These are phyloP conservation scores for Tricholoma sp. DNA, from an alignment of 768 basidiomycete species.

Conservation along the genomic window DNA sequence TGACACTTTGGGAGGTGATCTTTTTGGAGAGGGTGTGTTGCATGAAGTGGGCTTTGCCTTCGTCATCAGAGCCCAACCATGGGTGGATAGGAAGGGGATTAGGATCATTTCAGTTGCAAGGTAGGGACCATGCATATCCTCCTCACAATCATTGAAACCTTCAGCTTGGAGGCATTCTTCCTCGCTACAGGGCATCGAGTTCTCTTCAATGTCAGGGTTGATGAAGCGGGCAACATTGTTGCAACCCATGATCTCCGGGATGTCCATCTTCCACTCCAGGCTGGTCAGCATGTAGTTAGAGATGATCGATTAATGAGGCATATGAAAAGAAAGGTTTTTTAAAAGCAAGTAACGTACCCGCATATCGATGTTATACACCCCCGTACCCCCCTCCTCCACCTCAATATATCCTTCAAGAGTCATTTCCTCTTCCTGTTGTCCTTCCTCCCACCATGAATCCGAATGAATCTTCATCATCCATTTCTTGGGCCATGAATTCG, in stretches of 20 bases:
- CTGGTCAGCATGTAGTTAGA: conserved; percentile 86
- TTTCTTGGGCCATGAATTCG: too few relatives aligned
- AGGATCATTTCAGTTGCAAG: too few relatives aligned
- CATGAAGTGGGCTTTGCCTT: conserved; percentile 68
- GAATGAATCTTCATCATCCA: too few relatives aligned
- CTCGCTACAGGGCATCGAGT: conserved; percentile 95
- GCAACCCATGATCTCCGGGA: conserved; percentile 96
- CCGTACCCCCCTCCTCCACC: conserved; percentile 83
- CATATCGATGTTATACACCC: conserved; percentile 86
- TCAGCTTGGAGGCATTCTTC: conserved; percentile 92
- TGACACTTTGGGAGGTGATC: conserved; percentile 68
- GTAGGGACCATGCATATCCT: too few relatives aligned
- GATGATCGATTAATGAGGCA: conserved; percentile 32
- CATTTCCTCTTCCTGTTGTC: too few relatives aligned
- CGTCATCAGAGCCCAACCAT: conserved; percentile 69
- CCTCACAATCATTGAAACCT: conserved; percentile 93
- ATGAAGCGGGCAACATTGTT: conserved; percentile 99
- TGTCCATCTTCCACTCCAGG: too few relatives aligned
- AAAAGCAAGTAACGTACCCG: conserved; percentile 53
- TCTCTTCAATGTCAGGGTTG: conserved; percentile 95
- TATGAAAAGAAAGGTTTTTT: background rate
- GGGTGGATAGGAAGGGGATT: background rate
- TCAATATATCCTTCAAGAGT: conserved; percentile 82
- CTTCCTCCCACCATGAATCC: too few relatives aligned
- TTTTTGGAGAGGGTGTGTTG: conserved; percentile 57